These are phyloP conservation scores for Sclerotinia nivalis DNA, from an alignment of 2,329 filamentous ascomycete species.

Conservation along the genomic window DNA sequence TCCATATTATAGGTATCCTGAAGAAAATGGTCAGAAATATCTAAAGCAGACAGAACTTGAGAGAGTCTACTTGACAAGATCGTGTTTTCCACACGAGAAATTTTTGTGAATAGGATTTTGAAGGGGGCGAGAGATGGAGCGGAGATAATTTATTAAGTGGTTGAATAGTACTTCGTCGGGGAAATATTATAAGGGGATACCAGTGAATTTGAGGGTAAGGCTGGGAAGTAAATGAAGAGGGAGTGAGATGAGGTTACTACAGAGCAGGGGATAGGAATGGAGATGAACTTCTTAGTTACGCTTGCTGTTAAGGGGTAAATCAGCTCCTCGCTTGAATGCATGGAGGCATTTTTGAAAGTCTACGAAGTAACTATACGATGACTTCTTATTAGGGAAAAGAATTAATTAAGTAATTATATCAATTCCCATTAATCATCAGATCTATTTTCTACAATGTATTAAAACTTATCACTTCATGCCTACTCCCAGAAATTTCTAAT, in stretches of 20 bases:
- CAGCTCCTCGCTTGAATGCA: no score
- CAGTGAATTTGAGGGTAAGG: slow-evolving; percentile 20
- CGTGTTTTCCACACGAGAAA: slow-evolving; percentile 14
- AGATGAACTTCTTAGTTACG: slow-evolving; percentile 28
- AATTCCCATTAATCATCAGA: no score
- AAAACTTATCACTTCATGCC: no score
- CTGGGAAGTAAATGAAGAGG: slow-evolving; percentile 23
- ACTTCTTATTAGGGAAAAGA: no score
- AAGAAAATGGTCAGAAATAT: slow-evolving; percentile 15
- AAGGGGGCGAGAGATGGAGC: slow-evolving; percentile 23
- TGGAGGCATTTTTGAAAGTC: no score
- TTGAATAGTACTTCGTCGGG: slow-evolving; percentile 26
- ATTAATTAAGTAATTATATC: no score
- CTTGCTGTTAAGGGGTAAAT: slow-evolving; percentile 23
- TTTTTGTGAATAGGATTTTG: slow-evolving; percentile 23
- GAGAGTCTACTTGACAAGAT: slow-evolving; percentile 11
- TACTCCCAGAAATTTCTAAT: no score
- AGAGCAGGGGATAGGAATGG: slow-evolving; percentile 24
- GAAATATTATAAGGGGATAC: slow-evolving; percentile 25
- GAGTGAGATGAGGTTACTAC: slow-evolving; percentile 25
- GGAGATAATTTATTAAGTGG: slow-evolving; percentile 23
- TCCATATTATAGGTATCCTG: slow-evolving; percentile 20
- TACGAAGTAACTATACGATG: no score
- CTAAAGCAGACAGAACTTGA: slow-evolving; percentile 21
- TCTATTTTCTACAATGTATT: no score